Percentiles rank a stretch among this genome's conserved stretches.
Conservation (phyloP, 2,329 filamentous ascomycete species). For the Colletotrichum filicis region DNA sequence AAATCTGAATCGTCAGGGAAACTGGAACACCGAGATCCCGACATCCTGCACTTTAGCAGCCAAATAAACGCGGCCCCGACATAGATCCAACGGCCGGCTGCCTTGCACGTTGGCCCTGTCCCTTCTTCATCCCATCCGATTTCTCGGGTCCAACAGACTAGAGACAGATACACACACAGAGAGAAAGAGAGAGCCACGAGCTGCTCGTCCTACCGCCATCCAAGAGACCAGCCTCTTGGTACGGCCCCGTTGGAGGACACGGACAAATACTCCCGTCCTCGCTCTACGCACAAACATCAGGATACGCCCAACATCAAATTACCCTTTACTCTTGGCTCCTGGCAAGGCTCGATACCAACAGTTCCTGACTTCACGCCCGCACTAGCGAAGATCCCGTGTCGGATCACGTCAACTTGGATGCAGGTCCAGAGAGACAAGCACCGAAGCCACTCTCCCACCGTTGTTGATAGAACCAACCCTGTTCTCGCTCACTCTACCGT, state of each 20-base stretch:
- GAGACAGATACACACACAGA: not conserved
- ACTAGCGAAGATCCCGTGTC: constrained; percentile 40
- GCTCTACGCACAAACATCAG: not conserved
- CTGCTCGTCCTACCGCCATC: constrained; percentile 11
- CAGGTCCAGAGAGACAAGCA: constrained; percentile 37
- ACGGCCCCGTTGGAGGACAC: constrained; percentile 7
- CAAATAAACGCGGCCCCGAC: constrained; percentile 15
- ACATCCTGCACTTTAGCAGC: not conserved
- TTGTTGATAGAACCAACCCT: constrained; percentile 27
- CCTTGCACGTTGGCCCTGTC: constrained; percentile 12
- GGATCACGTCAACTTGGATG: constrained; percentile 35
- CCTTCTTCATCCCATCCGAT: constrained; percentile 23
- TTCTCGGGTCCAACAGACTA: constrained; percentile 3
- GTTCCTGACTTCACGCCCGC: constrained; percentile 38
- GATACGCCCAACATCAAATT: constrained; percentile 3
- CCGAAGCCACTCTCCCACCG: constrained; percentile 25
- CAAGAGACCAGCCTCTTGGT: constrained; percentile 16
- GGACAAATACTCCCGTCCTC: not conserved
- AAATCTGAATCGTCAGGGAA: not conserved
- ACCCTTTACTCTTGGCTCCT: constrained; percentile 7
- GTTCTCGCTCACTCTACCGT: not conserved
- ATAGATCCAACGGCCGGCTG: constrained; percentile 6
- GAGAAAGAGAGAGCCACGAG: constrained; percentile 10
- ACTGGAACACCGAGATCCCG: not conserved
- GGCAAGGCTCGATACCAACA: constrained; percentile 13